Base-by-base conservation (phyloP, 257 asterid species). In the Solanum sparsipilum region DNA sequence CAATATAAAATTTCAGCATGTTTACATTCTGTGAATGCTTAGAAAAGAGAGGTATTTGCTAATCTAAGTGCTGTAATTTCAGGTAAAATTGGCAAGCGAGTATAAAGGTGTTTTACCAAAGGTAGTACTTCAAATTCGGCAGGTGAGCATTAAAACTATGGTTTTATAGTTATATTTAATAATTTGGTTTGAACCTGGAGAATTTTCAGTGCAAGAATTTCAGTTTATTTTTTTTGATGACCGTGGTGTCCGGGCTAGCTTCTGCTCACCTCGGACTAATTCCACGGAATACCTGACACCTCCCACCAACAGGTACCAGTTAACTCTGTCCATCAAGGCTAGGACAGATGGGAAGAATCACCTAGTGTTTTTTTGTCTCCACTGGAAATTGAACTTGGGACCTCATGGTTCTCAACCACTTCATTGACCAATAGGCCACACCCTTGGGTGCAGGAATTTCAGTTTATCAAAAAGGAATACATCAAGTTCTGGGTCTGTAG, bases 61-160 rank as follows among this genome's bases (percentile, higher is more conserved):
- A 20, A 52, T 46, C 13, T 31, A 86, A 41, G 75, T 79, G 72
- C 15, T 63, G 48, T 84, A 52, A 84, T 84, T 93, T 89, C 97
- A 97, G 99, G 92, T 97, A 38, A 95, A 93, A 91, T 90, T 94
- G 93, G 98, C 88, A 38, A 96, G 97, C 92, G 87, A 87, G 38
- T 92, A 91, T 93, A 97, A 94, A 91, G 98, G 98, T 58, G 94
- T 97, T 87, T 98, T 96, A 88, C 94, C 97, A 73, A 96, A 96
- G 93, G 91, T 97, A 88, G 86, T 95, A 88, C 92, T 91, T 91
- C 97, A 88, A 91, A 96, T 89, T 8, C 94, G 93, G 58, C 98
- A 96, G 97, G 99, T 94, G 63, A 88, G 92, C 83, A 16, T 13
- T 56, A 29, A 6, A 25, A 41, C 5, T 25, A 44, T 81, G 85